Evolutionary conservation across 176 grass and related monocot species (phyloP).

Genomic region (Avena atlantica): DNA sequence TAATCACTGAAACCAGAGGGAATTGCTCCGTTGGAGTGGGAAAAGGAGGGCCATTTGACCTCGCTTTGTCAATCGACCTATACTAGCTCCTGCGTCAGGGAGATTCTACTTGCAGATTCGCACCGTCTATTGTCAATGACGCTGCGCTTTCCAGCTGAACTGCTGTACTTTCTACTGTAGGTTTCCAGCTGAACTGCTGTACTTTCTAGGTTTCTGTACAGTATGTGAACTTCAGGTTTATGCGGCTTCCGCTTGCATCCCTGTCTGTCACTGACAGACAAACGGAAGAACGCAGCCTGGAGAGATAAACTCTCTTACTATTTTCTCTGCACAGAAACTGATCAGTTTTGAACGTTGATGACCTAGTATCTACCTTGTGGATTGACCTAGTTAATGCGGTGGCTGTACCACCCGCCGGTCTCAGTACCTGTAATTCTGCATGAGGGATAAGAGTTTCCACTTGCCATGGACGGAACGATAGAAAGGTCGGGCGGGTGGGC

Average conservation of each 20-base stretch:
- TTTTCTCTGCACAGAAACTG: not conserved
- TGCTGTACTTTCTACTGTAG: slow-evolving; percentile 11
- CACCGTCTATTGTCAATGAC: not conserved
- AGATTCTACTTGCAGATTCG: slow-evolving; percentile 9
- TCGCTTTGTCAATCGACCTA: not conserved
- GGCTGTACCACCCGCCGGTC: not conserved
- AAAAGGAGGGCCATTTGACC: slow-evolving; percentile 28
- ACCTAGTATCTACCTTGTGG: not conserved
- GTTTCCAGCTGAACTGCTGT: slow-evolving; percentile 27
- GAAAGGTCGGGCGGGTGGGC: not conserved
- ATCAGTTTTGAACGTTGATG: not conserved
- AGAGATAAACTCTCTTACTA: no score
- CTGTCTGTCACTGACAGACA: no score
- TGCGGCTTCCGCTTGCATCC: no score
- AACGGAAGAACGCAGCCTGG: no score
- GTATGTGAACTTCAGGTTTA: not conserved
- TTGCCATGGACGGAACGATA: not conserved
- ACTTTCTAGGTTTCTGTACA: slow-evolving; percentile 26
- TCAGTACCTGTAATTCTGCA: not conserved
- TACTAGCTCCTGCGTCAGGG: not conserved
- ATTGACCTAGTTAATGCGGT: slow-evolving; percentile 2
- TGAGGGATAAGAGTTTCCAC: not conserved
- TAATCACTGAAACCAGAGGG: slow-evolving; percentile 38
- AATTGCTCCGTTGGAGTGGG: slow-evolving; percentile 49
- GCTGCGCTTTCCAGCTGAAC: slow-evolving; percentile 28